Evolutionary conservation across 176 grass and related monocot genomes (phyloP).

Genomic region (Aegilops bicornis): DNA sequence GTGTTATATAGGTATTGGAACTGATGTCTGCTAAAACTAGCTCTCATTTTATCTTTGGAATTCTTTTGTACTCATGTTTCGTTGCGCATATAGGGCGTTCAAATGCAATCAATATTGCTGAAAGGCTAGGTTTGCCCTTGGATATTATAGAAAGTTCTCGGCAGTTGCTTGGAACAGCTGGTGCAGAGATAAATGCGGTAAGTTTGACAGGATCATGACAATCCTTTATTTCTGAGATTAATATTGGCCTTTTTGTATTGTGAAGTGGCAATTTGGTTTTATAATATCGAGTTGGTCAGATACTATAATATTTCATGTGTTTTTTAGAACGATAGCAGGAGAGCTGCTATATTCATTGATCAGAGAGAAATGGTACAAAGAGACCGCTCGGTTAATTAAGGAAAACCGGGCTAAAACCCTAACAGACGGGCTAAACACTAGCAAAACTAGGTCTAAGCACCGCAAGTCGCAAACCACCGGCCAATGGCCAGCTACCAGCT

Average conservation of each 20-base stretch:
- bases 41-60: conserved; percentile 24
- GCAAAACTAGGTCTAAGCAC: too few relatives aligned
- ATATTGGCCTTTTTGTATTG: neutral
- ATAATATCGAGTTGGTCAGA: neutral
- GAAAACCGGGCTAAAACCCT: too few relatives aligned
- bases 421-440: too few relatives aligned
- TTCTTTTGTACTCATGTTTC: conserved; percentile 20
- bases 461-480: too few relatives aligned
- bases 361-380: too few relatives aligned
- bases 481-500: too few relatives aligned
- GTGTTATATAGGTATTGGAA: neutral
- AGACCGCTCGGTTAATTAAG: too few relatives aligned
- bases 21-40: neutral
- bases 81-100: conserved; percentile 55
- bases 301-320: neutral
- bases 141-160: conserved; percentile 52
- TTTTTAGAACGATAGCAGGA: too few relatives aligned
- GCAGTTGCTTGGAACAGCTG: conserved; percentile 60
- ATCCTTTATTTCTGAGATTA: conserved; percentile 10
- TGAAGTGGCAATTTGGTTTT: neutral
- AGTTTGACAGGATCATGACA: conserved; percentile 1
- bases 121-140: conserved; percentile 59
- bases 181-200: conserved; percentile 73
- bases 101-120: conserved; percentile 77
- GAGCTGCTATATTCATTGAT: too few relatives aligned